Conservation (phyloP, 2,329 filamentous ascomycete species). For the Diaporthe velutina region DNA sequence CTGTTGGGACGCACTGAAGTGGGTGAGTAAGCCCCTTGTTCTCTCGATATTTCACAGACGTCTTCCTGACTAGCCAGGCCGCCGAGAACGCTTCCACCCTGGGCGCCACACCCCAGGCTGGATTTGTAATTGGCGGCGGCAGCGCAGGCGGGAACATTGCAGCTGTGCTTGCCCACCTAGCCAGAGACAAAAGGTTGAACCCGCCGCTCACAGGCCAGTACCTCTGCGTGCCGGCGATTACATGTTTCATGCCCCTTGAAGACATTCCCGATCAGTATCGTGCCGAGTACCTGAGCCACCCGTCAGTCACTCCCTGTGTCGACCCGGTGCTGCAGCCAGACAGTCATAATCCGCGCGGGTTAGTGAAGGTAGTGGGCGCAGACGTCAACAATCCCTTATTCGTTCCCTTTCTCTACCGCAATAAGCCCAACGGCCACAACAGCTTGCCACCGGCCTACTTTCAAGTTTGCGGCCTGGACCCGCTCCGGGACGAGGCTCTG, state of each 20-base stretch:
- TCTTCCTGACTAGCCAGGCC: slow-evolving; percentile 38
- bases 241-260: slow-evolving; percentile 41
- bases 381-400: slow-evolving; percentile 14
- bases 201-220: slow-evolving; percentile 61
- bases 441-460: slow-evolving; percentile 61
- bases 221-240: slow-evolving; percentile 55
- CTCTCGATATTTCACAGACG: neutral
- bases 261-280: slow-evolving; percentile 44
- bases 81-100: slow-evolving; percentile 54
- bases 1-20: slow-evolving; percentile 59
- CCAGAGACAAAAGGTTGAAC: slow-evolving; percentile 54
- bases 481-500: slow-evolving; percentile 63
- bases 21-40: slow-evolving; percentile 46
- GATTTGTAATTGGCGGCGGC: slow-evolving; percentile 63
- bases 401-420: slow-evolving; percentile 20
- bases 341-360: neutral
- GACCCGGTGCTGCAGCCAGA: slow-evolving; percentile 42
- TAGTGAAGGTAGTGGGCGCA: neutral
- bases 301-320: slow-evolving; percentile 41
- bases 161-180: slow-evolving; percentile 54
- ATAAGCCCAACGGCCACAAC: slow-evolving; percentile 40
- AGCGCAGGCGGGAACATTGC: slow-evolving; percentile 59
- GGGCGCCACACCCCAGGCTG: slow-evolving; percentile 55
- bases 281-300: slow-evolving; percentile 45
- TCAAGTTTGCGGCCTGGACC: slow-evolving; percentile 64